Evolutionary conservation across 2,329 filamentous ascomycete genomes (phyloP).

Genomic region (Sphaerostilbella broomeana): DNA sequence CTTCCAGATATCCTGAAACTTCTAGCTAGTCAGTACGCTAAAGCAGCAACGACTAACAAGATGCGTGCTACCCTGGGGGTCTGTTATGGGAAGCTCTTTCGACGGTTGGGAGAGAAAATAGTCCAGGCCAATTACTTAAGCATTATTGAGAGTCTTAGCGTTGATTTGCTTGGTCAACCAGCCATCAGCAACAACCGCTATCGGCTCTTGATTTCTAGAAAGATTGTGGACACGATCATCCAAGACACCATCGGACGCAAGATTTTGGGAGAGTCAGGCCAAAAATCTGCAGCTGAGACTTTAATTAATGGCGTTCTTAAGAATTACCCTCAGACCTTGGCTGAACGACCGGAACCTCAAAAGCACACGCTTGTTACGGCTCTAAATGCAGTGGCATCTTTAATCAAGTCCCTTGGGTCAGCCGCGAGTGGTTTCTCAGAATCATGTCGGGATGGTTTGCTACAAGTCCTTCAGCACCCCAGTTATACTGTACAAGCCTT

Average conservation of each 20-base stretch:
- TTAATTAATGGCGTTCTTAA: conserved; percentile 86
- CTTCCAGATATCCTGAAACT: conserved; percentile 72
- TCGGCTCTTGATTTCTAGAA: conserved; percentile 74
- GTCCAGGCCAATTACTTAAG: conserved; percentile 76
- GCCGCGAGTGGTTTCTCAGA: conserved; percentile 76
- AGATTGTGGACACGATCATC: conserved; percentile 75
- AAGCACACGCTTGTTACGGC: conserved; percentile 79
- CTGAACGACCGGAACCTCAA: conserved; percentile 79
- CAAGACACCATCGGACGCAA: conserved; percentile 75
- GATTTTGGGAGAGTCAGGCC: conserved; percentile 83
- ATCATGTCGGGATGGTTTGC: conserved; percentile 72
- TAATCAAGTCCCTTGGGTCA: conserved; percentile 75
- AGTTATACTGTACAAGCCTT: conserved; percentile 95
- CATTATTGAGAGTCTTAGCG: conserved; percentile 73
- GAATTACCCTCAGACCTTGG: conserved; percentile 84
- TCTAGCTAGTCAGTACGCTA: conserved; percentile 74
- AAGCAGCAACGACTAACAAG: conserved; percentile 70
- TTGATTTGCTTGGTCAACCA: conserved; percentile 70
- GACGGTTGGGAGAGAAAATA: conserved; percentile 70
- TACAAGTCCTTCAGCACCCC: conserved; percentile 88
- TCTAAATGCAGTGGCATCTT: conserved; percentile 69
- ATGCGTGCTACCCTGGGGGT: conserved; percentile 76
- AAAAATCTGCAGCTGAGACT: conserved; percentile 72
- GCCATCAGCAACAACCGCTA: conserved; percentile 80
- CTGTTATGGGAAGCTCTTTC: conserved; percentile 78